These are phyloP conservation scores for Candida jianshihensis DNA, from an alignment of 805 yeast genomes.

Conservation along the genomic window DNA sequence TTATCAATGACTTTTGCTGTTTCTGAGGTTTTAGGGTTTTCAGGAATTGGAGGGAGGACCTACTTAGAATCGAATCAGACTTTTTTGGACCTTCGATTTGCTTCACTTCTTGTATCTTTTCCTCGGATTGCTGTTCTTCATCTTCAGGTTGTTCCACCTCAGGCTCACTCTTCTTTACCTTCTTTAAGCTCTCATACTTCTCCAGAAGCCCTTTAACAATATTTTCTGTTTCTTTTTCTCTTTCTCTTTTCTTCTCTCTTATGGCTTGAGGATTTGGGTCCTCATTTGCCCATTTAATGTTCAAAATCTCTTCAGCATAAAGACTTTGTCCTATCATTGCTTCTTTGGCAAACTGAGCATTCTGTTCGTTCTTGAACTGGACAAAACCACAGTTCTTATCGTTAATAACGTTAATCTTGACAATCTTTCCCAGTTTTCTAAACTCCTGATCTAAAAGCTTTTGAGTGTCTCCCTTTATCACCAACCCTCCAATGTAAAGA, in stretches of 20 bases:
- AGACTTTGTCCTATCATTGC: slow-evolving; percentile 85
- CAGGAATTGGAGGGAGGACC: no score
- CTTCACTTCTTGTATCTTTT: slow-evolving; percentile 10
- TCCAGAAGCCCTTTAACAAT: slow-evolving; percentile 41
- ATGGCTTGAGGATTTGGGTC: slow-evolving; percentile 71
- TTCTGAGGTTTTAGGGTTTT: background rate
- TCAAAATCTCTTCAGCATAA: slow-evolving; percentile 57
- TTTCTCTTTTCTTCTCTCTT: slow-evolving; percentile 34
- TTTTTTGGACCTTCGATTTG: slow-evolving; percentile 11
- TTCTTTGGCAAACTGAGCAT: slow-evolving; percentile 93
- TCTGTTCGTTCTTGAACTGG: slow-evolving; percentile 55
- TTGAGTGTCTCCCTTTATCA: slow-evolving; percentile 29
- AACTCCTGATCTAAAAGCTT: slow-evolving; percentile 43
- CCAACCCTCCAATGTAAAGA: slow-evolving; percentile 62
- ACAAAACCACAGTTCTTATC: slow-evolving; percentile 73
- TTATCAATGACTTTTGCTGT: background rate
- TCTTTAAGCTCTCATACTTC: slow-evolving; percentile 23
- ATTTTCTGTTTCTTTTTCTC: slow-evolving; percentile 20
- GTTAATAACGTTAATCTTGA: slow-evolving; percentile 52
- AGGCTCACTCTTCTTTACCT: slow-evolving; percentile 6
- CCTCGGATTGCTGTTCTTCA: slow-evolving; percentile 19
- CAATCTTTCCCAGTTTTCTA: slow-evolving; percentile 70
- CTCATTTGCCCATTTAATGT: slow-evolving; percentile 82
- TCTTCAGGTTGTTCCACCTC: slow-evolving; percentile 22
- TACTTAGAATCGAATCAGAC: no score